phyloP scores from a whole-genome alignment of 805 yeast genomes.

The Lachancea nothofagi region DNA sequence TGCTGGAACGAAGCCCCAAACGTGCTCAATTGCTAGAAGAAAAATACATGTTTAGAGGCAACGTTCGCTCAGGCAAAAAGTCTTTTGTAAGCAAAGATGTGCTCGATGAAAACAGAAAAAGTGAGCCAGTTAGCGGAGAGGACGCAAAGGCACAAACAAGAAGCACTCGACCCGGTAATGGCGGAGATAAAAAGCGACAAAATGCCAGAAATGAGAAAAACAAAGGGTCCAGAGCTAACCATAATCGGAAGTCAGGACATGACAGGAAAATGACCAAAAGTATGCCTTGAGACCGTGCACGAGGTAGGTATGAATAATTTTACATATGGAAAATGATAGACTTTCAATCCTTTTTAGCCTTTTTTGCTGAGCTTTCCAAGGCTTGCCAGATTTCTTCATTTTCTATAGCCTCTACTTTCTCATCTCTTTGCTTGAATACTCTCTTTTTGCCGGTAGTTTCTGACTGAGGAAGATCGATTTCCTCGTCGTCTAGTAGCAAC shows the following conservation, averaged over 20 bases:
- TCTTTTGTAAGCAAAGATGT: conserved; percentile 25
- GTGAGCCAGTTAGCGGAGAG: not conserved
- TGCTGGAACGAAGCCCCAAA: conserved; percentile 60
- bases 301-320: not conserved
- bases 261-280: conserved; percentile 43
- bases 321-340: not conserved
- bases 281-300: not conserved
- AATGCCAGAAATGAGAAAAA: conserved; percentile 47
- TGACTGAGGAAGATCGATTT: conserved; percentile 32
- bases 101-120: not conserved
- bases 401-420: conserved; percentile 31
- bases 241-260: conserved; percentile 58
- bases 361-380: conserved; percentile 21
- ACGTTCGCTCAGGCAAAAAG: conserved; percentile 28
- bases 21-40: conserved; percentile 60
- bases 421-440: conserved; percentile 36
- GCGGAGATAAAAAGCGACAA: conserved; percentile 28
- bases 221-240: conserved; percentile 56
- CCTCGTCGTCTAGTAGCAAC: conserved; percentile 31
- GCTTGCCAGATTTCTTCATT: conserved; percentile 33
- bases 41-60: conserved; percentile 47
- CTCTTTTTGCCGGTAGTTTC: conserved; percentile 26
- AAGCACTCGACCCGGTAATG: conserved; percentile 6
- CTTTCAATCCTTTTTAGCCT: conserved; percentile 6
- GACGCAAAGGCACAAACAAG: not conserved